Evolutionary conservation across 345 rosid species (phyloP).

Genomic region (Nasturtium officinale): DNA sequence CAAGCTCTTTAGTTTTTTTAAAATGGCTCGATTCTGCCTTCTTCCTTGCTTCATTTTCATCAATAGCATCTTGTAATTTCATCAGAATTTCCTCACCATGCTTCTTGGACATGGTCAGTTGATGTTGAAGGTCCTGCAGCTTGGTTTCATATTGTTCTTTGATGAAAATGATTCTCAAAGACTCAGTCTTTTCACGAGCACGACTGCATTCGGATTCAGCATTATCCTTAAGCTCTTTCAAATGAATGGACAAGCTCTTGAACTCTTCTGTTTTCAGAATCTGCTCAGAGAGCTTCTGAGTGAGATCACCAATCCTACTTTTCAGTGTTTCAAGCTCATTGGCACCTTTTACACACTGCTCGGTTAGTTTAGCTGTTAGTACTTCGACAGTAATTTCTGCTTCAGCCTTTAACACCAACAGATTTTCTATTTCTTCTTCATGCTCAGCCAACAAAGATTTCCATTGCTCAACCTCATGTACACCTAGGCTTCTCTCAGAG

Average conservation of each 20-base stretch:
- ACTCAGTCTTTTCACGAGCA: conserved; percentile 67
- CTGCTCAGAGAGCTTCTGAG: conserved; percentile 77
- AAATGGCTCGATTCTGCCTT: conserved; percentile 76
- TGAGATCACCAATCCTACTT: conserved; percentile 62
- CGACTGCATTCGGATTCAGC: conserved; percentile 70
- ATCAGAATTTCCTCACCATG: conserved; percentile 88
- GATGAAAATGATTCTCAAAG: conserved; percentile 93
- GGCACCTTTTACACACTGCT: conserved; percentile 48
- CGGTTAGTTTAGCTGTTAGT: conserved; percentile 61
- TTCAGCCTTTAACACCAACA: conserved; percentile 62
- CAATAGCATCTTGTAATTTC: conserved; percentile 90
- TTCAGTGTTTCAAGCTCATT: conserved; percentile 53
- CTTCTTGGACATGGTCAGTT: conserved; percentile 78
- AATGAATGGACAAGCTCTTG: conserved; percentile 72
- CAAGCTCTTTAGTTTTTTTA: conserved; percentile 82
- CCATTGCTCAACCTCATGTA: conserved; percentile 56
- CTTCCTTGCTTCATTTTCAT: conserved; percentile 75
- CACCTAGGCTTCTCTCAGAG: conserved; percentile 47
- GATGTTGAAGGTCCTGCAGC: conserved; percentile 87
- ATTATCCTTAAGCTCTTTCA: conserved; percentile 88
- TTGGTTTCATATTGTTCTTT: conserved; percentile 89
- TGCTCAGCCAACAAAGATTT: conserved; percentile 49
- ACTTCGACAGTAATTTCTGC: conserved; percentile 56
- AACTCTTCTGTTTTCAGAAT: conserved; percentile 84
- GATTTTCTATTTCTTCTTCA: conserved; percentile 60